Evolutionary conservation across 164 flowering plant species (phyloP).

Genomic region (Euptelea pleiosperma): DNA sequence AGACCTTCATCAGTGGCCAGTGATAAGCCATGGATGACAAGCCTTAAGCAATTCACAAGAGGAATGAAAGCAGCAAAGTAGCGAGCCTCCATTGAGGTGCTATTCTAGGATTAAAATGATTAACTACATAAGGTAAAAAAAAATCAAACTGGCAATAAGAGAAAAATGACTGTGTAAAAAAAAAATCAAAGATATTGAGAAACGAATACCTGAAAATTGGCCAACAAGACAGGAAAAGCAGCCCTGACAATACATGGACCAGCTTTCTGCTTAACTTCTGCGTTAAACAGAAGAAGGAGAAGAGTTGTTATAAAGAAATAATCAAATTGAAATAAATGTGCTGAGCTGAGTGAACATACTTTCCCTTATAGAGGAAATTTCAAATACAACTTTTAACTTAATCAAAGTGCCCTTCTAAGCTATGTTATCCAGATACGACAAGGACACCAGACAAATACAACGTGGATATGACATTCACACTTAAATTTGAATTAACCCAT

Average conservation of each 20-base stretch:
- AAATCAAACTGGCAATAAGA: not conserved
- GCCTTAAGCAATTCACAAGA: constrained; percentile 62
- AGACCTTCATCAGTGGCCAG: constrained; percentile 59
- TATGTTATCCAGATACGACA: no score
- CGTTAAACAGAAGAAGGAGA: constrained; percentile 10
- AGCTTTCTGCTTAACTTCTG: constrained; percentile 91
- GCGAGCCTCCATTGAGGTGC: constrained; percentile 72
- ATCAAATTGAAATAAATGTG: not conserved
- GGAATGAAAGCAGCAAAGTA: constrained; percentile 88
- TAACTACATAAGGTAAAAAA: constrained; percentile 13
- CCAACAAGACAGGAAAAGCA: constrained; percentile 80
- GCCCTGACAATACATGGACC: constrained; percentile 86
- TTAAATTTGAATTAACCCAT: no score
- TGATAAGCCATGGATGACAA: constrained; percentile 67
- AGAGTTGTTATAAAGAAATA: constrained; percentile 4
- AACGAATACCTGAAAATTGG: constrained; percentile 78
- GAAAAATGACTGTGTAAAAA: not conserved
- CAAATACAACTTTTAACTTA: no score
- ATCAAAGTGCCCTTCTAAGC: no score
- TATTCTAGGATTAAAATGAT: constrained; percentile 54
- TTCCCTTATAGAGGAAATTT: no score
- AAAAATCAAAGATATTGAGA: not conserved
- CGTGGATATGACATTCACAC: no score
- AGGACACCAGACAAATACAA: no score
- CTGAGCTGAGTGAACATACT: no score